Evolutionary conservation across 352 stramenopile genomes (phyloP).

Genomic region (Phytophthora pini): DNA sequence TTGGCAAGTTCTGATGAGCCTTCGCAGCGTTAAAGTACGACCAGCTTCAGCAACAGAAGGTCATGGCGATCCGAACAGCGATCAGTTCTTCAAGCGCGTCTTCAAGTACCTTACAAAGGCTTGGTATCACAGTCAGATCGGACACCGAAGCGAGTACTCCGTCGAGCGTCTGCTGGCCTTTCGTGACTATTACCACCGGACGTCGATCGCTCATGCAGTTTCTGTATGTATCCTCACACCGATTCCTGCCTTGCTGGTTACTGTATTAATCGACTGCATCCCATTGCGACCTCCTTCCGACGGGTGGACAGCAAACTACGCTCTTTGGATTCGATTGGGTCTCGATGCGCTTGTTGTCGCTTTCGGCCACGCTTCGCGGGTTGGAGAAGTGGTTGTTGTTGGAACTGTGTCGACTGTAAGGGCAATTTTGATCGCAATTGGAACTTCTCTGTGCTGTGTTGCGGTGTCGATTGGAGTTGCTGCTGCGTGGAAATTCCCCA

Average conservation of each 20-base stretch:
- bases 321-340: constrained; percentile 25
- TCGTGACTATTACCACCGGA: constrained; percentile 17
- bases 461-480: constrained; percentile 8
- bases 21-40: no score
- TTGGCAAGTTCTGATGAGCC: no score
- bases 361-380: constrained; percentile 13
- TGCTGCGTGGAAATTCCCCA: constrained; percentile 22
- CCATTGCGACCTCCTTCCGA: constrained; percentile 1
- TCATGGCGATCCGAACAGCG: no score
- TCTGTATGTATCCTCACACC: constrained; percentile 11
- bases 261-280: constrained; percentile 15
- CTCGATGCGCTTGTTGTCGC: constrained; percentile 16
- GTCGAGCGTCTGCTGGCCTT: constrained; percentile 19
- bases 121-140: constrained; percentile 17
- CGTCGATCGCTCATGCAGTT: constrained; percentile 10
- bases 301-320: constrained; percentile 29
- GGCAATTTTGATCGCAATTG: constrained; percentile 2
- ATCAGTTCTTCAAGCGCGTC: no score
- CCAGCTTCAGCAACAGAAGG: no score
- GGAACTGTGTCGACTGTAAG: constrained; percentile 10
- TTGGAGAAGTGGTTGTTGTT: constrained; percentile 16
- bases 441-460: constrained; percentile 13
- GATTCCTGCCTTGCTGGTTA: constrained; percentile 5
- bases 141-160: constrained; percentile 20
- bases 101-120: no score